Base-by-base conservation (phyloP, 2,329 filamentous ascomycete species). In the Penicillium expansum region DNA sequence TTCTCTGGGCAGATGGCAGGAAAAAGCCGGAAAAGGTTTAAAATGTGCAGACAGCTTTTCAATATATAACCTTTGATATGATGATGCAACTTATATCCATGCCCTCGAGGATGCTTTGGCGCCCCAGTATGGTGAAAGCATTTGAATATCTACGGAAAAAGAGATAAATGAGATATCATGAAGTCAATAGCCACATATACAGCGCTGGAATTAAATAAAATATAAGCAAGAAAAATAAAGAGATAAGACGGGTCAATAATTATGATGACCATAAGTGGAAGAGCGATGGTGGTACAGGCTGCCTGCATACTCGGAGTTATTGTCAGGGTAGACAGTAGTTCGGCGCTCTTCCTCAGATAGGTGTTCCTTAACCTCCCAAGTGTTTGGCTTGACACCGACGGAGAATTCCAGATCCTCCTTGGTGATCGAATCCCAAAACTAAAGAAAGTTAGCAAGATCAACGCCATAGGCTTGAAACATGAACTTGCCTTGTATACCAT, bases 361-460 rank as follows among this genome's bases (percentile, higher is more conserved):
- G 11, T 91, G 82, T 61, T 97, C 93, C 79, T 97, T 97, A 71
- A 97, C 89, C 72, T 99, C 94, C 94, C 94, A 99, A 74, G 94
- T 97, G 79, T 96, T 95, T 77, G 91, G 89, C 74, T 93, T 91
- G 57, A 91, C 91, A 63, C 93, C 93, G 48, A 99, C 94, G 3
- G 92, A 96, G 77, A 99, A 99, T 74, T 99, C 94, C 64, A 99
- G 87, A 74, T 99, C 94, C 77, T 99, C 94, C 71, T 90, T 92
- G 22, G 94, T 99, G 75, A 99, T 99, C 16, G 92, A 97, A 72
- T 99, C 94, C 94, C 94, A 99, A 81, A 96, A 99, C 92, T 94
- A 66, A 52, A 44, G 18, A n/a, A 56, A 42, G 63, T 78, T 68
- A 77, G 72, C 16, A 39, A 37, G n/a, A 29, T 9, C 5, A n/a